Evolutionary conservation across 2,329 filamentous ascomycete genomes (phyloP).

Genomic region (Aplosporella prunicola): DNA sequence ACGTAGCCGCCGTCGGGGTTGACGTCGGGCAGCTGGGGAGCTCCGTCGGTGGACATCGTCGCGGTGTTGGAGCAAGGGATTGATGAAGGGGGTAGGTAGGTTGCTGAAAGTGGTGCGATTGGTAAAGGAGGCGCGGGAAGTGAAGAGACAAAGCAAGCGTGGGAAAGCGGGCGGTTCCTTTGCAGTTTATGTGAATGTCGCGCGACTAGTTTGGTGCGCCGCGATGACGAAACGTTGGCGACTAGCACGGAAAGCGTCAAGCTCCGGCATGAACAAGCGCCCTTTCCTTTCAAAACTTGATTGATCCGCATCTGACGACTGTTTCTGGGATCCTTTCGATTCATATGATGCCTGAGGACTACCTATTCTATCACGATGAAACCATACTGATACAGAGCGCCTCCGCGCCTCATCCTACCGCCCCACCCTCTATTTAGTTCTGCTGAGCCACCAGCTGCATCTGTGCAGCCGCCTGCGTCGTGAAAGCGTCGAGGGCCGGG

Average conservation of each 20-base stretch:
- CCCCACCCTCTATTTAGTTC: constrained; percentile 1
- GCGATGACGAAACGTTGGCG: constrained; percentile 11
- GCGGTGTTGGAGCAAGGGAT: neutral
- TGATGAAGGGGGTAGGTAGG: neutral
- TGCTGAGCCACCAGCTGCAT: constrained; percentile 5
- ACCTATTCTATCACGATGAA: too few species aligned
- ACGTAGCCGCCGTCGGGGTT: constrained; percentile 17
- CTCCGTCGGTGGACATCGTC: constrained; percentile 11
- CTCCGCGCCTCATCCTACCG: constrained; percentile 1
- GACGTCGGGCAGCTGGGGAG: constrained; percentile 14
- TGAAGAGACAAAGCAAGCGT: too few species aligned
- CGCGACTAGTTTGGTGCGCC: constrained; percentile 8
- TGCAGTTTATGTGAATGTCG: constrained; percentile 7
- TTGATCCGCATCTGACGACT: too few species aligned
- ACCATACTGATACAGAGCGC: too few species aligned
- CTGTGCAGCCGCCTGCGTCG: neutral
- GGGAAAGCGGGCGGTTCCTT: constrained; percentile 2
- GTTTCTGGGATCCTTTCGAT: too few species aligned
- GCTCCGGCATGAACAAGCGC: too few species aligned
- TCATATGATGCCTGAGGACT: too few species aligned
- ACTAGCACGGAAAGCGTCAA: constrained; percentile 5
- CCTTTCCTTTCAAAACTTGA: too few species aligned
- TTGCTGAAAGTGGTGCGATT: neutral
- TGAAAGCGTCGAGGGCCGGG: neutral
- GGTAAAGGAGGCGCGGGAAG: too few species aligned